These are phyloP conservation scores for Aureobasidium uvarum DNA, from an alignment of 2,329 filamentous ascomycete species.

Conservation along the genomic window DNA sequence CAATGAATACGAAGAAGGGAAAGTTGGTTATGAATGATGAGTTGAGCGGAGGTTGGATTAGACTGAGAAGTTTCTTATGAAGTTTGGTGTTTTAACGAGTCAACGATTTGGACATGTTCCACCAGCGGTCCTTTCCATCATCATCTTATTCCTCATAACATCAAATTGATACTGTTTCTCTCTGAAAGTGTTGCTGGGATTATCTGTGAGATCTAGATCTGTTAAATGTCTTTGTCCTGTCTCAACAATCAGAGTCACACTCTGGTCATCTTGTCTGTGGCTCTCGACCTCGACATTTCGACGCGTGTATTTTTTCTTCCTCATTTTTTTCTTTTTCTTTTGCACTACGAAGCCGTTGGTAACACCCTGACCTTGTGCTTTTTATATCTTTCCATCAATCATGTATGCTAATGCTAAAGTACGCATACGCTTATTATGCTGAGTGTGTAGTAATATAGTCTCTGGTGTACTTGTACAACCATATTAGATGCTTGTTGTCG, in stretches of 20 bases:
- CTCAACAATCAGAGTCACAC: too few species aligned
- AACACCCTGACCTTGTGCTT: neutral
- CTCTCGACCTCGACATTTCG: too few species aligned
- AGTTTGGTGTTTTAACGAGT: slow-evolving; percentile 10
- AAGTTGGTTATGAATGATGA: neutral
- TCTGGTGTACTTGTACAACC: too few species aligned
- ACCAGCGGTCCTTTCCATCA: neutral
- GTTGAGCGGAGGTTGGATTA: neutral
- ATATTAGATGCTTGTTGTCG: too few species aligned
- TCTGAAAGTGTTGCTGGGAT: too few species aligned
- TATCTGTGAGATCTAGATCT: too few species aligned
- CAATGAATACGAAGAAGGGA: too few species aligned
- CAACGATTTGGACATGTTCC: slow-evolving; percentile 1
- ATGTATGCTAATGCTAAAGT: neutral
- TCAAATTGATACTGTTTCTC: neutral
- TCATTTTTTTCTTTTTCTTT: neutral
- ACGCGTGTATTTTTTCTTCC: neutral
- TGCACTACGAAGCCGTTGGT: neutral
- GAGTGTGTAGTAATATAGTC: too few species aligned
- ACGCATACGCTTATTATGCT: neutral
- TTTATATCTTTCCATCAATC: neutral
- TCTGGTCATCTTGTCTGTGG: too few species aligned
- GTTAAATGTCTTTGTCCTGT: neutral
- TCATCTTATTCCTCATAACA: neutral
- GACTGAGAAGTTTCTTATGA: slow-evolving; percentile 3